Base-by-base conservation (phyloP, 2,329 filamentous ascomycete genomes). In the Phialophora expanda region DNA sequence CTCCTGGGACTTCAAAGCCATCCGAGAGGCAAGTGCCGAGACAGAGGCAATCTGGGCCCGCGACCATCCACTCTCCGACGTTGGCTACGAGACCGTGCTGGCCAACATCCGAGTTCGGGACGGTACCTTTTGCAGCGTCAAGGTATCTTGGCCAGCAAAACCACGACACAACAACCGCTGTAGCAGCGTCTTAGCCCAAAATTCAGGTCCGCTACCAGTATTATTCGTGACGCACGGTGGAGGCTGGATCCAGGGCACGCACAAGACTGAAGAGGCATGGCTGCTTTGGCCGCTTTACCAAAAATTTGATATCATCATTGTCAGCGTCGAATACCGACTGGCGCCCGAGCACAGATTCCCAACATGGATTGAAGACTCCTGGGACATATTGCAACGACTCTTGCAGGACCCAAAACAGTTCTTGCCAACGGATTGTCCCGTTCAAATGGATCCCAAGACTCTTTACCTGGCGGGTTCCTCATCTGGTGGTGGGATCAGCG, bases 401-500 rank as follows among this genome's bases (percentile, higher is more conserved):
- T 70, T 12, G 51, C 75, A 24, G 11, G 22, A 54, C 3, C 30
- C 53, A 12, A n/a, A 9, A 22, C 24, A 7, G 8, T 60, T 64
- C 30, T n/a, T 58, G 22, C 22, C 46, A 22, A 24, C 46, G n/a
- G 20, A 58, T 46, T 46, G 34, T 34, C 12, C 22, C 51, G 14
- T 54, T 44, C 20, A 55, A 48, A 3, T 62, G 22, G 0, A 84
- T 84, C 67, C 64, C 20, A 38, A 24, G 6, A 41, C 26, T 84
- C 20, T 61, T 83, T 5, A 81, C 80, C n/a, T 58, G 32, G 38
- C 56, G 9, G 82, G 83, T 0, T 76, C 77, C 3, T 82, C 79
- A 12, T 80, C 83, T 1, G 82, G 82, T 7, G 81, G 71, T 0
- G 77, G 74, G 66, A 76, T 82, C 59, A 73, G 77, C 1, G 74